Percentiles rank a stretch among this genome's conserved stretches.
Conservation (phyloP, 2,329 filamentous ascomycete species). For the Beauveria sp. region DNA sequence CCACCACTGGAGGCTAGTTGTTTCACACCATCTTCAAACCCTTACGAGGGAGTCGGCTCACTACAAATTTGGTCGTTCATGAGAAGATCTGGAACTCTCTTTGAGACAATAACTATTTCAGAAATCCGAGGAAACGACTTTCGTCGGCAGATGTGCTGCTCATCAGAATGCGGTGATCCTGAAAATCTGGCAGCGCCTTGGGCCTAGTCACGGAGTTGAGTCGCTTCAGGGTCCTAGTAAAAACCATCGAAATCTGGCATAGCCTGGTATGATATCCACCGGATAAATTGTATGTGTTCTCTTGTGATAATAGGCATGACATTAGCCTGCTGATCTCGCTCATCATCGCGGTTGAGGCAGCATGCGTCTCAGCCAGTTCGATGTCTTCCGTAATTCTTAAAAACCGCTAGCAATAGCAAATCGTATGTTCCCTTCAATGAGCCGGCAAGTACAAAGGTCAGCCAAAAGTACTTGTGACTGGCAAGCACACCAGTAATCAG, state of each 20-base stretch:
- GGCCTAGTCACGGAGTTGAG: no score
- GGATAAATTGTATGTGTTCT: neutral
- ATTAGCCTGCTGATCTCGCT: neutral
- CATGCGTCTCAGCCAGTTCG: neutral
- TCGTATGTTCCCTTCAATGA: constrained; percentile 55
- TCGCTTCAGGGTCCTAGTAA: no score
- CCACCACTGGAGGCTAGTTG: neutral
- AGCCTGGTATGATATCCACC: neutral
- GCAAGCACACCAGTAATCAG: constrained; percentile 57
- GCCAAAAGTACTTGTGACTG: constrained; percentile 47
- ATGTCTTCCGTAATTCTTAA: constrained; percentile 19
- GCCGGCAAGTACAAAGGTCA: constrained; percentile 57
- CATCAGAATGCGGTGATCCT: neutral
- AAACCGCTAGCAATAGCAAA: constrained; percentile 46
- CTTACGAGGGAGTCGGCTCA: neutral
- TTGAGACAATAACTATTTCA: neutral
- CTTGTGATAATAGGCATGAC: neutral
- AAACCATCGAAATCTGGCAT: no score
- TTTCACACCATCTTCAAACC: neutral
- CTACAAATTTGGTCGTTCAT: no score
- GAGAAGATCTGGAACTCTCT: neutral
- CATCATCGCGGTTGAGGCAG: neutral
- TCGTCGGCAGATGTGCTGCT: neutral
- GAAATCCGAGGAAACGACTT: neutral
- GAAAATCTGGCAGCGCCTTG: neutral